Base-by-base conservation (phyloP, 495 filamentous ascomycete species). In the Hypoxylon perforatum region DNA sequence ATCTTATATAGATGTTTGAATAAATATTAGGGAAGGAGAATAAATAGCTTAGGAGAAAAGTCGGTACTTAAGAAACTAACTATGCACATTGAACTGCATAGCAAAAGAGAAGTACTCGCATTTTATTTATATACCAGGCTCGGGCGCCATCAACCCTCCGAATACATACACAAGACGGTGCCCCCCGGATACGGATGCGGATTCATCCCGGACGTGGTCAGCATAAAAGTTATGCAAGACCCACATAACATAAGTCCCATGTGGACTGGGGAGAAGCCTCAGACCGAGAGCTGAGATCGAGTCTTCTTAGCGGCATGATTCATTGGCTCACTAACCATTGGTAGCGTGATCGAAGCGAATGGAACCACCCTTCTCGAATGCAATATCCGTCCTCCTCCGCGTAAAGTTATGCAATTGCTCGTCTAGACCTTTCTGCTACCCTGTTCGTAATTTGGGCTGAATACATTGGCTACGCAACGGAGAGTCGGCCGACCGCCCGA, bases 201-300 rank as follows among this genome's bases (percentile, higher is more conserved):
- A 19, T 33, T 63, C 23, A n/a, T 59, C 33, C 59, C 65, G 59
- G 59, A 30, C 39, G 17, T 58, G 42, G 19, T 1, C 41, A 14
- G 45, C 55, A 60, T 63, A 69, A 63, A 28, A 36, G n/a, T 55
- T 59, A 38, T 62, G 53, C 53, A 59, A 28, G 23, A 28, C 17
- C 57, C 57, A 55, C 48, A 50, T 56, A 15, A 7, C 30, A 15
- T 11, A 15, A n/a, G n/a, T n/a, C n/a, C n/a, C 9, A 23, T 55
- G 38, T 21, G 54, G 30, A 22, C 3, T 36, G 14, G 22, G n/a
- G 23, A 30, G 19, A 19, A 44, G 12, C 19, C 48, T 50, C 35
- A 14, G 23, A 36, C 33, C 18, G 49, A 9, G 17, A 35, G 21
- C 19, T 39, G 42, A 14, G 44, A 56, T 53, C 45, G 9, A 61